phyloP scores from a whole-genome alignment of 192 early-diverging fungal species.

The Chytriomyces sp. region DNA sequence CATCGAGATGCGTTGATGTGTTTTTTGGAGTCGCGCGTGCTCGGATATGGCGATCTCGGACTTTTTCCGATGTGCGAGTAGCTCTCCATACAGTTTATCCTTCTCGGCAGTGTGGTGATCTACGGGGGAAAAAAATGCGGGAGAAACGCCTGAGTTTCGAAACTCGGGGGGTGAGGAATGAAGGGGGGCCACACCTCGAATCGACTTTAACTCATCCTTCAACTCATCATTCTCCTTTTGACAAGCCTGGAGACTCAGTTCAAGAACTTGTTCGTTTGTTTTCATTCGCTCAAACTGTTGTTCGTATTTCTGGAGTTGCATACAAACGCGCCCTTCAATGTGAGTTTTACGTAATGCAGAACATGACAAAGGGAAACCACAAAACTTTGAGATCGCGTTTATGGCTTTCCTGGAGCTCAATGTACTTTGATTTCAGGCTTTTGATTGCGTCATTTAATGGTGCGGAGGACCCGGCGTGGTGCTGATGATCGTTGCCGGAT shows the following conservation, averaged over 20 bases:
- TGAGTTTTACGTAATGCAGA: background rate
- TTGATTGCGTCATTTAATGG: constrained; percentile 56
- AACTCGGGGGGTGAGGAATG: background rate
- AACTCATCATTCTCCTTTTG: constrained; percentile 34
- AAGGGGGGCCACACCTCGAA: constrained; percentile 1
- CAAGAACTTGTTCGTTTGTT: constrained; percentile 33
- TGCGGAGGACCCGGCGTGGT: constrained; percentile 15
- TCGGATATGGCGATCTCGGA: constrained; percentile 37
- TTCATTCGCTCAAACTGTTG: constrained; percentile 35
- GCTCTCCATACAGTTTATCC: constrained; percentile 50
- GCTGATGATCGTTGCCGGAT: background rate
- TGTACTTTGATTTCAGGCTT: constrained; percentile 54
- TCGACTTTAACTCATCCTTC: constrained; percentile 15
- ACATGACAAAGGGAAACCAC: background rate
- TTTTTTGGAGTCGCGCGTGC: constrained; percentile 35
- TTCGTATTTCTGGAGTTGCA: constrained; percentile 26
- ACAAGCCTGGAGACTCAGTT: constrained; percentile 27
- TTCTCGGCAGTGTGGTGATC: constrained; percentile 49
- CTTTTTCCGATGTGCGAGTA: constrained; percentile 46
- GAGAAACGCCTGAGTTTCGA: background rate
- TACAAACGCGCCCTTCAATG: too few species aligned
- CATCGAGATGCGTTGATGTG: constrained; percentile 37
- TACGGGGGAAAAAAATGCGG: background rate
- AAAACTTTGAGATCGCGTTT: constrained; percentile 53
- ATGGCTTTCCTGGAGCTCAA: constrained; percentile 58